Conservation (phyloP, 176 grass and related monocot genomes). For the Juncus inflexus region DNA sequence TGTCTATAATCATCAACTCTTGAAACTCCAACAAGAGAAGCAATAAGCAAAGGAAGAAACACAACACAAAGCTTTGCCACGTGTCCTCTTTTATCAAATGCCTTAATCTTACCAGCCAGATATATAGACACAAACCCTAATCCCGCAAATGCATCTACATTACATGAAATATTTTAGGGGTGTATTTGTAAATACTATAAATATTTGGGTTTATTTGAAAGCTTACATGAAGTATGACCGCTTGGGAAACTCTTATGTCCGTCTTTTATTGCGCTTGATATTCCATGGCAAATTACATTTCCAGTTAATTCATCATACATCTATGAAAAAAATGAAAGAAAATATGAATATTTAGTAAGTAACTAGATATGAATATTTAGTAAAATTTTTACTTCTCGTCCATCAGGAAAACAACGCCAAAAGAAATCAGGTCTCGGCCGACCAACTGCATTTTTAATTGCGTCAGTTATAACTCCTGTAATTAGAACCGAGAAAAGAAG, state of each 20-base stretch:
- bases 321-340: conserved; percentile 28
- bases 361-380: background rate
- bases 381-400: conserved; percentile 52
- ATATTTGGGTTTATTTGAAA: background rate
- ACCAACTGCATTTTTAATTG: conserved; percentile 64
- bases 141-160: conserved; percentile 73
- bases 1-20: conserved; percentile 75
- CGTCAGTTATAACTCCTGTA: conserved; percentile 57
- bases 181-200: background rate
- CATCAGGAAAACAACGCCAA: conserved; percentile 91
- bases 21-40: conserved; percentile 67
- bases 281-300: conserved; percentile 66
- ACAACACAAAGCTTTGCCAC: conserved; percentile 81
- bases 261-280: conserved; percentile 46
- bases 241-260: conserved; percentile 95
- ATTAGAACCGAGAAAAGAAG: conserved; percentile 61
- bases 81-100: conserved; percentile 55
- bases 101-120: conserved; percentile 66
- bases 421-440: conserved; percentile 90
- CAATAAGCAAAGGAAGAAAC: conserved; percentile 67
- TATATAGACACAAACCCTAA: conserved; percentile 78
- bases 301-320: conserved; percentile 63
- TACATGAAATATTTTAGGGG: background rate
- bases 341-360: background rate
- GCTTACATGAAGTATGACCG: conserved; percentile 90